Conservation (phyloP, 2,329 filamentous ascomycete genomes). For the Ophiostoma triangulosporum region DNA sequence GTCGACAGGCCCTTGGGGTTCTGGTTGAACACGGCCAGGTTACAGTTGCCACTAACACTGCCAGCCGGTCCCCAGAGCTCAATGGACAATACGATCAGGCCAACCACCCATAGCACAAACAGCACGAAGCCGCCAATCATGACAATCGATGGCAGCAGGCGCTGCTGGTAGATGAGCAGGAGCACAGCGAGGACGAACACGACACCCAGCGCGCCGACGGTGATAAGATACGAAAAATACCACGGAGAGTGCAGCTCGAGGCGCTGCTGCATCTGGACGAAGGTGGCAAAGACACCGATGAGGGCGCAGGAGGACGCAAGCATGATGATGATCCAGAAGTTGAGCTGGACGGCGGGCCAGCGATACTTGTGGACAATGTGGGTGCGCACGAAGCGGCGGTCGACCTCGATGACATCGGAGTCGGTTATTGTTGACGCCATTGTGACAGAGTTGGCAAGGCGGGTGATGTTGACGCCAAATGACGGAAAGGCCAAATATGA, state of each 20-base stretch:
- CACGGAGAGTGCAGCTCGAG: conserved; percentile 44
- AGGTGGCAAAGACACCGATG: conserved; percentile 47
- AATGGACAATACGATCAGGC: conserved; percentile 46
- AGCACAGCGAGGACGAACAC: conserved; percentile 53
- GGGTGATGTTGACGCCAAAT: not conserved
- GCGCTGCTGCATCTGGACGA: conserved; percentile 44
- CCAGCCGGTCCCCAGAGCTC: conserved; percentile 50
- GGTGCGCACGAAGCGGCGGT: not conserved
- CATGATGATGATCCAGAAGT: conserved; percentile 55
- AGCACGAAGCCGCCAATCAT: conserved; percentile 52
- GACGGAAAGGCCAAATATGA: no score
- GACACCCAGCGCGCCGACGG: conserved; percentile 44
- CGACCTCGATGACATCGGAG: conserved; percentile 20
- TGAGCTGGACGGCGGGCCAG: conserved; percentile 55
- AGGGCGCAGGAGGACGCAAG: conserved; percentile 43
- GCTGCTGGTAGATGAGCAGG: conserved; percentile 45
- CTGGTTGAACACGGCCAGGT: conserved; percentile 40
- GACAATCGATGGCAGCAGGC: conserved; percentile 47
- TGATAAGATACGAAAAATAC: conserved; percentile 57
- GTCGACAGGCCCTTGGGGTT: conserved; percentile 36
- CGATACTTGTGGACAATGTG: conserved; percentile 43
- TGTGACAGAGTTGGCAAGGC: conserved; percentile 19
- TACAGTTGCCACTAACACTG: conserved; percentile 46
- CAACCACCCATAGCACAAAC: conserved; percentile 55
- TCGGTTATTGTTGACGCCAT: conserved; percentile 22